phyloP scores from a whole-genome alignment of 2,329 filamentous ascomycete genomes.

The Diaporthe longicolla region DNA sequence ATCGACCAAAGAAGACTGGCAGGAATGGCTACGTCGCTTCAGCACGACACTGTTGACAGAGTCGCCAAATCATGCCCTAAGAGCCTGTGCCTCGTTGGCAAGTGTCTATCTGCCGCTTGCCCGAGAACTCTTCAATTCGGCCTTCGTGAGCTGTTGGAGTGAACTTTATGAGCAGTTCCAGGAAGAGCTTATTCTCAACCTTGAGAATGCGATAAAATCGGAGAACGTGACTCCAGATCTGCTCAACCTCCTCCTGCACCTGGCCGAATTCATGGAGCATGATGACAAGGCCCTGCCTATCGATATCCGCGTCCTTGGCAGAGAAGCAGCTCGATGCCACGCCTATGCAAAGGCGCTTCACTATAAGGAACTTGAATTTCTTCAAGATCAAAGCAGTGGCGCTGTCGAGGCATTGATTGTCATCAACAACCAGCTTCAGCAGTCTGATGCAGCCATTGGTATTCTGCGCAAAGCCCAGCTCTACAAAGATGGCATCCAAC shows the following conservation, averaged over 20 bases:
- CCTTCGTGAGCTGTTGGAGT: constrained; percentile 99
- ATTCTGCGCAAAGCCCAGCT: constrained; percentile 96
- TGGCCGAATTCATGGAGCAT: constrained; percentile 99
- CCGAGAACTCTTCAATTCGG: constrained; percentile 96
- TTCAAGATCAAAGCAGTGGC: constrained; percentile 95
- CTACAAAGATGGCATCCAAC: constrained; percentile 91
- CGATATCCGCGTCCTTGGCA: constrained; percentile 93
- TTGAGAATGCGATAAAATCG: constrained; percentile 95
- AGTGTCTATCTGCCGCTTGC: constrained; percentile 93
- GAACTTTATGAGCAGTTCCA: constrained; percentile 98
- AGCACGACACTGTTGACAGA: constrained; percentile 96
- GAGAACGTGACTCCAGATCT: constrained; percentile 97
- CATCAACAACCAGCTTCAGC: constrained; percentile 99
- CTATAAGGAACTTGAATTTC: constrained; percentile 98
- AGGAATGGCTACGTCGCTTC: constrained; percentile 97
- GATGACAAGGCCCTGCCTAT: constrained; percentile 99
- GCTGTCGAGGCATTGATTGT: constrained; percentile 98
- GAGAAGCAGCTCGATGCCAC: constrained; percentile 96
- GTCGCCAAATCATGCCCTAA: constrained; percentile 93
- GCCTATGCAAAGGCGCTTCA: constrained; percentile 98
- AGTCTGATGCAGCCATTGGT: constrained; percentile 97
- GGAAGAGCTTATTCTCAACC: constrained; percentile 94
- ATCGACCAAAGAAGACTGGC: constrained; percentile 98
- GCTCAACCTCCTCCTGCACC: constrained; percentile 91
- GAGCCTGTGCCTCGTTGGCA: constrained; percentile 92